These are phyloP conservation scores for Gonapodya prolifera DNA, from an alignment of 192 early-diverging fungal genomes.

Conservation along the genomic window DNA sequence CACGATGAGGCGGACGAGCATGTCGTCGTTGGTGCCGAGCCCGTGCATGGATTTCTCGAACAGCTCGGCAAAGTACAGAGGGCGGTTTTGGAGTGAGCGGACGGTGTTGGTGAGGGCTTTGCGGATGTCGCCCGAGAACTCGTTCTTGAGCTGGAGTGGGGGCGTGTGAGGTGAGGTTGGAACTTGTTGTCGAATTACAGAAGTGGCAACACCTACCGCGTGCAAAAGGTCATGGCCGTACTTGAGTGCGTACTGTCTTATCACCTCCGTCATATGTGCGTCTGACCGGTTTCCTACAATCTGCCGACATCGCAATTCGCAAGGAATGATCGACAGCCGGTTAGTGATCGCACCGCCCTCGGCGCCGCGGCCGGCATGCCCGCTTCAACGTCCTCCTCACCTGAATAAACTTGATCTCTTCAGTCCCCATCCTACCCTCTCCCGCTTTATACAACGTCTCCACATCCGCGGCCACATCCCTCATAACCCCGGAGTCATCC, in stretches of 20 bases:
- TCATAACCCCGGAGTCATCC: too few species aligned
- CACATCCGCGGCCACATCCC: slow-evolving; percentile 21
- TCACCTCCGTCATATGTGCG: slow-evolving; percentile 15
- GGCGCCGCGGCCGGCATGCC: too few species aligned
- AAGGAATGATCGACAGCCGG: too few species aligned
- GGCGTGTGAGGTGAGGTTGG: too few species aligned
- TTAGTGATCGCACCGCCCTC: too few species aligned
- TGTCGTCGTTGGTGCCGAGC: slow-evolving; percentile 29
- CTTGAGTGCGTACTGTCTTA: background rate
- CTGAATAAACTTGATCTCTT: slow-evolving; percentile 24
- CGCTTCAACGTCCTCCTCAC: slow-evolving; percentile 15
- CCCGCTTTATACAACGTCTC: slow-evolving; percentile 29
- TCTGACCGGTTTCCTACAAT: too few species aligned
- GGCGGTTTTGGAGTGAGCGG: slow-evolving; percentile 13
- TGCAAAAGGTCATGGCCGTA: too few species aligned
- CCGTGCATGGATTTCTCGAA: slow-evolving; percentile 39
- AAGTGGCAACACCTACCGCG: too few species aligned
- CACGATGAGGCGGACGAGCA: slow-evolving; percentile 26
- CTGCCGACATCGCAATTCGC: too few species aligned
- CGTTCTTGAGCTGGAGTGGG: slow-evolving; percentile 26
- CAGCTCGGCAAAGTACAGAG: slow-evolving; percentile 18
- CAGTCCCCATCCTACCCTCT: slow-evolving; percentile 25
- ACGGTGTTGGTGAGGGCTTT: slow-evolving; percentile 15
- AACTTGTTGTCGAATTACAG: too few species aligned
- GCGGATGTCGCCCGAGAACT: slow-evolving; percentile 30